A percentile compares a stretch with the other conserved stretches of the same genome.
Evolutionary conservation across 306 rosid genomes (phyloP).

Genomic region (Sindora glabra): DNA sequence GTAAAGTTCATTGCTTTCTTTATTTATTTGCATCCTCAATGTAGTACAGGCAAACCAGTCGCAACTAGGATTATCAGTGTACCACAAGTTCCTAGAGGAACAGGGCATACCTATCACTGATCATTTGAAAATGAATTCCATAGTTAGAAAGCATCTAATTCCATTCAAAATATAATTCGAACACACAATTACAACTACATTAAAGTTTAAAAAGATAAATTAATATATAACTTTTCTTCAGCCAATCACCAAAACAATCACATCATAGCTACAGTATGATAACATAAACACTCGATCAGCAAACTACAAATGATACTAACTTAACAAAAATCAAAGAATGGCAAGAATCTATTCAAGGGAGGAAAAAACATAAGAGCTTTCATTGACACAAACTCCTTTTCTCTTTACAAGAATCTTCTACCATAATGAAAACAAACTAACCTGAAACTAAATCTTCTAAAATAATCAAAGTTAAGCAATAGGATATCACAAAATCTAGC

Average conservation of each 20-base stretch:
- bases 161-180: too few relatives aligned
- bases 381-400: not conserved
- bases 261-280: not conserved
- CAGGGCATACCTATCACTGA: slow-evolving; percentile 6
- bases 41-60: not conserved
- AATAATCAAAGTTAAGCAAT: too few relatives aligned
- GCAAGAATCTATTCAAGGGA: not conserved
- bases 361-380: not conserved
- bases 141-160: not conserved
- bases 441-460: too few relatives aligned
- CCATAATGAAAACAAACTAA: too few relatives aligned
- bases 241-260: not conserved
- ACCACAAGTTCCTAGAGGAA: slow-evolving; percentile 16
- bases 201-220: not conserved
- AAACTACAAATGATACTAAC: not conserved
- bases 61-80: slow-evolving; percentile 6
- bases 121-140: slow-evolving; percentile 3
- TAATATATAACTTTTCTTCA: not conserved
- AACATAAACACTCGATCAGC: not conserved
- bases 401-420: not conserved
- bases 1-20: slow-evolving; percentile 5
- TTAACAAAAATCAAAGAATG: not conserved
- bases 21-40: slow-evolving; percentile 29
- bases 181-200: not conserved
- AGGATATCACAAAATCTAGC: too few relatives aligned